phyloP scores from a whole-genome alignment of 352 stramenopile genomes.

The Phytophthora multivora region DNA sequence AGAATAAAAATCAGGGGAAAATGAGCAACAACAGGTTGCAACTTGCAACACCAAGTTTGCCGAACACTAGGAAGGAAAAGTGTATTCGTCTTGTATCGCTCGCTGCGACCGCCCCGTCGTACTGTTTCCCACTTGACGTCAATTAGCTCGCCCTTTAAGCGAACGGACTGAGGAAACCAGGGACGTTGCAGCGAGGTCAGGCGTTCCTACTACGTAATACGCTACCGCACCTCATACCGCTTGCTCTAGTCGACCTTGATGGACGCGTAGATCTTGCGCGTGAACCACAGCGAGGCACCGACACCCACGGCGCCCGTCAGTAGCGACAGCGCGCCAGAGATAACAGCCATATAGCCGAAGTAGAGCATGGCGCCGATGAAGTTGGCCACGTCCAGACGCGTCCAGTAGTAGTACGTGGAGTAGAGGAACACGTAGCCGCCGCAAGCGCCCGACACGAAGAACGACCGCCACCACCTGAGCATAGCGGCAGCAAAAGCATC shows the following conservation, averaged over 20 bases:
- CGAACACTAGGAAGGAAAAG: conserved; percentile 30
- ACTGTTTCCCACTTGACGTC: not conserved
- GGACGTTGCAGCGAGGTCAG: not conserved
- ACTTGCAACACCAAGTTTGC: not conserved
- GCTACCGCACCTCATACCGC: not conserved
- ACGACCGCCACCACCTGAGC: conserved; percentile 97
- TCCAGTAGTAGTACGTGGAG: conserved; percentile 98
- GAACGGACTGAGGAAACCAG: conserved; percentile 4
- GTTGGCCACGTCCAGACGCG: conserved; percentile 94
- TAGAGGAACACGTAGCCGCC: conserved; percentile 99
- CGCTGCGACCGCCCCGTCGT: not conserved
- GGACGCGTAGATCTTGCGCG: conserved; percentile 96
- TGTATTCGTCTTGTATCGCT: conserved; percentile 24
- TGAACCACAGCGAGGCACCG: conserved; percentile 98
- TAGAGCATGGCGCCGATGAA: conserved; percentile 94
- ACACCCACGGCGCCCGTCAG: conserved; percentile 97
- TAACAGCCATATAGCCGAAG: conserved; percentile 99
- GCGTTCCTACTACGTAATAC: conserved; percentile 21
- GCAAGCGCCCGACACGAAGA: conserved; percentile 96
- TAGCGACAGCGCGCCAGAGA: conserved; percentile 95
- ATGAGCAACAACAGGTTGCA: conserved; percentile 13
- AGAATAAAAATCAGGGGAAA: conserved; percentile 23
- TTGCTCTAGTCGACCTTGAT: conserved; percentile 51
- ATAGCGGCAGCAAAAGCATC: conserved; percentile 1
- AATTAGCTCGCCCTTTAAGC: conserved; percentile 9